These are phyloP conservation scores for Bryoglossum gracile DNA, from an alignment of 495 filamentous ascomycete genomes.

Conservation along the genomic window DNA sequence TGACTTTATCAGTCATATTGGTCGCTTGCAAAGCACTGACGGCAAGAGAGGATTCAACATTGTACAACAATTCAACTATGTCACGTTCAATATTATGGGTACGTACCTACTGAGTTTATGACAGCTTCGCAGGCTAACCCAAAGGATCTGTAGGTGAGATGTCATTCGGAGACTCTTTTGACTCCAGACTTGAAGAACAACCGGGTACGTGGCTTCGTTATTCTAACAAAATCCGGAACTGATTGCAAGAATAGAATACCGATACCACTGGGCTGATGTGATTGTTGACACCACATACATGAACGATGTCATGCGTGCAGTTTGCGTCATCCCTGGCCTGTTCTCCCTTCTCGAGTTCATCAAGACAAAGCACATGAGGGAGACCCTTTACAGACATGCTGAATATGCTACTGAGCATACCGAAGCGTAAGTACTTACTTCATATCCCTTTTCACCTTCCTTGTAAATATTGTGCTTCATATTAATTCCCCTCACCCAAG, in stretches of 20 bases:
- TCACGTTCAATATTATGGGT: conserved; percentile 44
- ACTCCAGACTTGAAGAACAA: conserved; percentile 10
- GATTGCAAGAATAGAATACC: neutral
- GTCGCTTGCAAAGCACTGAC: neutral
- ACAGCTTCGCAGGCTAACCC: neutral
- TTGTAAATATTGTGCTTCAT: neutral
- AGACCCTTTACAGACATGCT: conserved; percentile 6
- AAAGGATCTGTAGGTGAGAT: conserved; percentile 3
- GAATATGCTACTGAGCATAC: conserved; percentile 15
- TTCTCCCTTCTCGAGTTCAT: conserved; percentile 8
- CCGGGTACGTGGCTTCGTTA: neutral
- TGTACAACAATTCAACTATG: conserved; percentile 40
- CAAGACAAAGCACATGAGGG: conserved; percentile 6
- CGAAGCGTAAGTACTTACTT: conserved; percentile 10
- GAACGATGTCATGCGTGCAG: conserved; percentile 11
- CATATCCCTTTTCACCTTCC: neutral
- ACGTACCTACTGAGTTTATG: conserved; percentile 25
- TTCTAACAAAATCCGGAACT: neutral
- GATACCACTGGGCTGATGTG: conserved; percentile 11
- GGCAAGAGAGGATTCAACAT: conserved; percentile 20
- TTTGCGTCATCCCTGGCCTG: conserved; percentile 6
- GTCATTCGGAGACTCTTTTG: conserved; percentile 13
- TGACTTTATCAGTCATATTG: conserved; percentile 6
- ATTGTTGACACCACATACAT: conserved; percentile 13
- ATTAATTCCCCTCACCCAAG: neutral